A percentile compares a stretch with the other conserved stretches of the same genome.
Evolutionary conservation across 805 yeast species (phyloP).

Genomic region (Vanderwaltozyma polyspora): DNA sequence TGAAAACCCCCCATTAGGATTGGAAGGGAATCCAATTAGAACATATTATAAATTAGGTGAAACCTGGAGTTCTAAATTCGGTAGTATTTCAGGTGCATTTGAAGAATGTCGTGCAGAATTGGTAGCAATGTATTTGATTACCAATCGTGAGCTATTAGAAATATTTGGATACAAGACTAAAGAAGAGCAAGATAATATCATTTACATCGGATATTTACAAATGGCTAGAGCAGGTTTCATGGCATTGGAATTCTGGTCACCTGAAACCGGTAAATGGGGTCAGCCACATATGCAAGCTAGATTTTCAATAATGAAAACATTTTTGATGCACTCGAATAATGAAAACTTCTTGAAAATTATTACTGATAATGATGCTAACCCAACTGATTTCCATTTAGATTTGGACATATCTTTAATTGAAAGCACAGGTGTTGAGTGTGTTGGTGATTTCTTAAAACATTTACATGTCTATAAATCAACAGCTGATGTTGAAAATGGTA

Average conservation of each 20-base stretch:
- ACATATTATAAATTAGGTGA: conserved; percentile 71
- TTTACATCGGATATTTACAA: conserved; percentile 56
- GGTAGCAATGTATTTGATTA: conserved; percentile 71
- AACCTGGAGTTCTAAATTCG: conserved; percentile 85
- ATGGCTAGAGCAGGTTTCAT: conserved; percentile 85
- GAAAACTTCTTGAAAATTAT: conserved; percentile 45
- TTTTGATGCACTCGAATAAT: conserved; percentile 46
- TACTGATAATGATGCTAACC: conserved; percentile 30
- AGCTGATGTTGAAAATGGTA: conserved; percentile 59
- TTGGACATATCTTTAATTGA: conserved; percentile 54
- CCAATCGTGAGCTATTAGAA: conserved; percentile 53
- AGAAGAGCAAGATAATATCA: conserved; percentile 51
- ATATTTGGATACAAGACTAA: conserved; percentile 58
- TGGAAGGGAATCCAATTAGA: conserved; percentile 48
- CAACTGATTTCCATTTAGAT: conserved; percentile 47
- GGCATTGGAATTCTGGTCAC: conserved; percentile 83
- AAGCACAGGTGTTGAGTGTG: conserved; percentile 60
- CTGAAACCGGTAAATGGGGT: conserved; percentile 74
- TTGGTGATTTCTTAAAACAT: conserved; percentile 57
- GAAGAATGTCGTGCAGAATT: conserved; percentile 92
- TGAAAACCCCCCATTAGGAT: conserved; percentile 46
- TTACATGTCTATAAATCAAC: conserved; percentile 73
- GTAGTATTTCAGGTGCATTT: conserved; percentile 72
- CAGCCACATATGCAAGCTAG: conserved; percentile 94
- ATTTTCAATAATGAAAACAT: conserved; percentile 69